Evolutionary conservation across 2,329 filamentous ascomycete genomes (phyloP).

Genomic region (Penicillium sp.): DNA sequence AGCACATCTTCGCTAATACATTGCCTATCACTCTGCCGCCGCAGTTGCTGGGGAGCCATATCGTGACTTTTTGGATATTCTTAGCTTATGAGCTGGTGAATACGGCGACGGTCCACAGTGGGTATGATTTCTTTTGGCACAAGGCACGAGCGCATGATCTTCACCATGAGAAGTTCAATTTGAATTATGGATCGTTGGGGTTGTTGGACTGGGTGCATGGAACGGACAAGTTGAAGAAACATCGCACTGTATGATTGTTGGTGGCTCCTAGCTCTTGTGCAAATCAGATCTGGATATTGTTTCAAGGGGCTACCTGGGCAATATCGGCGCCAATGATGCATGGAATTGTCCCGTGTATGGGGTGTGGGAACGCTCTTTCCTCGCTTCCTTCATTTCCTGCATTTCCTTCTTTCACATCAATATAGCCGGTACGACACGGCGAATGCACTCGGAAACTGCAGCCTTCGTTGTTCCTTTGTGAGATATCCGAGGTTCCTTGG

Average conservation of each 20-base stretch:
- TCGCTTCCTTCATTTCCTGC: too few species aligned
- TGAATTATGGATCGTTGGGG: constrained; percentile 54
- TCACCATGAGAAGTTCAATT: constrained; percentile 57
- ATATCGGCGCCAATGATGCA: neutral
- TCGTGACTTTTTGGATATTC: constrained; percentile 55
- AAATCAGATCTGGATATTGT: neutral
- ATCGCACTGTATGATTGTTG: constrained; percentile 11
- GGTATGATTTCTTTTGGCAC: constrained; percentile 53
- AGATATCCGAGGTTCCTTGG: neutral
- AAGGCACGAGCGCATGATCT: constrained; percentile 53
- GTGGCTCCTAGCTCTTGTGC: neutral
- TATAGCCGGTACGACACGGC: too few species aligned
- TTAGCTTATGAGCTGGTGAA: constrained; percentile 50
- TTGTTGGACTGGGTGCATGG: constrained; percentile 57
- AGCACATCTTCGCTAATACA: constrained; percentile 55
- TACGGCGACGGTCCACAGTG: constrained; percentile 56
- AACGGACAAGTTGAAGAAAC: constrained; percentile 37
- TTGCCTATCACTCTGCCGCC: constrained; percentile 53
- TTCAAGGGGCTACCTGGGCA: neutral
- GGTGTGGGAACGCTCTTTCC: neutral
- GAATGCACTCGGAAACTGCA: too few species aligned
- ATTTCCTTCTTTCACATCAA: too few species aligned
- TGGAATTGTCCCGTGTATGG: neutral
- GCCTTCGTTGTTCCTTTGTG: neutral
- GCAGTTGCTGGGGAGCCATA: constrained; percentile 46